phyloP scores from a whole-genome alignment of 2,329 filamentous ascomycete genomes.

The Karstenula rhodostoma region DNA sequence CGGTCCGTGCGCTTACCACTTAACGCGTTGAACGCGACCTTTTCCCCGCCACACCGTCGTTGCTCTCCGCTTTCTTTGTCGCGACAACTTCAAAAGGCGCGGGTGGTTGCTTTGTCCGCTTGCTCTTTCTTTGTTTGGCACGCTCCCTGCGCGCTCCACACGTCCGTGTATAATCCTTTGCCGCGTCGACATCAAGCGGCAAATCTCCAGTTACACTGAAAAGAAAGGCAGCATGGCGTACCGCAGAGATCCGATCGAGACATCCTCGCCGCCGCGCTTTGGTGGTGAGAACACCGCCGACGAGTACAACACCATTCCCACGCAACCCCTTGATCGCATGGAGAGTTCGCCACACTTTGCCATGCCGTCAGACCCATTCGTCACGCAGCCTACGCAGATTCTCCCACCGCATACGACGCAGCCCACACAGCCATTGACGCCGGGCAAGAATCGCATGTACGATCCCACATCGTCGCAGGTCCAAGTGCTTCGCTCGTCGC shows the following conservation, averaged over 20 bases:
- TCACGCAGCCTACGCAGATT: slow-evolving; percentile 48
- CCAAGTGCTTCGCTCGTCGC: slow-evolving; percentile 91
- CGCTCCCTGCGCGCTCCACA: neutral
- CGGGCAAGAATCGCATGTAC: slow-evolving; percentile 44
- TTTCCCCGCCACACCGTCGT: slow-evolving; percentile 24
- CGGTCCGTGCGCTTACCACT: slow-evolving; percentile 9
- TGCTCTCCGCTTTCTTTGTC: slow-evolving; percentile 16
- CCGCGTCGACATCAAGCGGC: slow-evolving; percentile 1
- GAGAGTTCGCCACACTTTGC: slow-evolving; percentile 5
- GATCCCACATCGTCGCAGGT: slow-evolving; percentile 56
- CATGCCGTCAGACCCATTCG: slow-evolving; percentile 56
- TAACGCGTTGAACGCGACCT: slow-evolving; percentile 18
- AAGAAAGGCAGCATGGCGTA: slow-evolving; percentile 35
- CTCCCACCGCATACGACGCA: slow-evolving; percentile 55
- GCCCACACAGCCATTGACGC: slow-evolving; percentile 66
- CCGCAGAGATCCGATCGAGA: slow-evolving; percentile 42
- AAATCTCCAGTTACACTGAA: slow-evolving; percentile 6
- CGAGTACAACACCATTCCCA: slow-evolving; percentile 31
- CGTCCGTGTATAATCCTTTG: slow-evolving; percentile 13
- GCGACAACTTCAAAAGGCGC: slow-evolving; percentile 12
- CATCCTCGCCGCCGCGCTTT: slow-evolving; percentile 39
- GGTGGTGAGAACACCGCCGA: slow-evolving; percentile 53
- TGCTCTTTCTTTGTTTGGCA: slow-evolving; percentile 24
- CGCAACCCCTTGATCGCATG: slow-evolving; percentile 3
- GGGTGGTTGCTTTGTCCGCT: slow-evolving; percentile 26